phyloP scores from a whole-genome alignment of 192 early-diverging fungal genomes.

The Umbelopsis sp. region DNA sequence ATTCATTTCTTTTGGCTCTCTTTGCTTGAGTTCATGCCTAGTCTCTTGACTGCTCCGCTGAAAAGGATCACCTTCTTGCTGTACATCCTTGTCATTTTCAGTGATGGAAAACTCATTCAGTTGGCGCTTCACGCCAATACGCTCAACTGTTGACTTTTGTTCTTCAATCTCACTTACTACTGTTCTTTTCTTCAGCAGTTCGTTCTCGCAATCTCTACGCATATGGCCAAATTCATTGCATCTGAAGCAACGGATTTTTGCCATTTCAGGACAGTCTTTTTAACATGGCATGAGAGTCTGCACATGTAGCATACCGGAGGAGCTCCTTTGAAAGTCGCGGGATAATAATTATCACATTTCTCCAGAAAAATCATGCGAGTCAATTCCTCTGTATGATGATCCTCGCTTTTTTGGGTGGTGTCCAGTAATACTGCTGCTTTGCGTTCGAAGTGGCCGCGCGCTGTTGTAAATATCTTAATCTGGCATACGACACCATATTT shows the following conservation, averaged over 20 bases:
- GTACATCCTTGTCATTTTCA: too few relatives aligned
- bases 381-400: neutral
- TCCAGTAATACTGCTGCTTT: neutral
- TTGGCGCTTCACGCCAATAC: too few relatives aligned
- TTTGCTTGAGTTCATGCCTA: too few relatives aligned
- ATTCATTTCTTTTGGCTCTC: too few relatives aligned
- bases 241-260: neutral
- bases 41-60: too few relatives aligned
- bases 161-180: too few relatives aligned
- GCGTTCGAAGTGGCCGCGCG: neutral
- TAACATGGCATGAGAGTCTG: neutral
- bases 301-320: neutral
- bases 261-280: neutral
- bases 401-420: neutral
- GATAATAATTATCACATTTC: neutral
- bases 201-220: neutral
- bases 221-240: neutral
- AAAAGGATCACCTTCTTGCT: too few relatives aligned
- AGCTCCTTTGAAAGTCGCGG: neutral
- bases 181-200: too few relatives aligned
- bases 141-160: too few relatives aligned
- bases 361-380: neutral
- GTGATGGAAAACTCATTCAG: too few relatives aligned
- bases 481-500: constrained; percentile 4
- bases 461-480: neutral